These are phyloP conservation scores for Rosa chinensis DNA, from an alignment of 306 rosid genomes.

Conservation along the genomic window DNA sequence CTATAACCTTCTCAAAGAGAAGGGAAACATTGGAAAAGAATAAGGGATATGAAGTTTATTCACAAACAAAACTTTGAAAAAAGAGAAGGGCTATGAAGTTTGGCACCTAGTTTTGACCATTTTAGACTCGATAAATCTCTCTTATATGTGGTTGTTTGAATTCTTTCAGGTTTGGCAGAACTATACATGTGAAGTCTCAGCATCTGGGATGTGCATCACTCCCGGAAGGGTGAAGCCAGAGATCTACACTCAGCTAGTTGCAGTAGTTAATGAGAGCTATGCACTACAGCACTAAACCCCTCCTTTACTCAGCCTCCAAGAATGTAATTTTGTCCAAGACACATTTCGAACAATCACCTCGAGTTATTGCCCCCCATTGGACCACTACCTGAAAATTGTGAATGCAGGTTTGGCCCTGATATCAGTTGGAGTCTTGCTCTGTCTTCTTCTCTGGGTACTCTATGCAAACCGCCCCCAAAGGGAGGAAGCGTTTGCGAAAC, in stretches of 20 bases:
- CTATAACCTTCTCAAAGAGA: background rate
- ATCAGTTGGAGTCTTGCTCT: slow-evolving; percentile 84
- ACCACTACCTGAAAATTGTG: slow-evolving; percentile 61
- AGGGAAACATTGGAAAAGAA: background rate
- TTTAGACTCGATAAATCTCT: background rate
- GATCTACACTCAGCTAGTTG: slow-evolving; percentile 62
- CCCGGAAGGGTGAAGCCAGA: slow-evolving; percentile 79
- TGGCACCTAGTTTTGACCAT: background rate
- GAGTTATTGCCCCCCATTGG: slow-evolving; percentile 73
- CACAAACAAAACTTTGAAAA: background rate
- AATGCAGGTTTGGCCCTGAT: slow-evolving; percentile 79
- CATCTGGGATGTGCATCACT: slow-evolving; percentile 55
- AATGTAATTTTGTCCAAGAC: slow-evolving; percentile 89
- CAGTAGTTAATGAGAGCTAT: slow-evolving; percentile 84
- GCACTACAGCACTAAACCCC: slow-evolving; percentile 93
- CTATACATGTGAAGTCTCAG: slow-evolving; percentile 64
- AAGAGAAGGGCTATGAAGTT: background rate
- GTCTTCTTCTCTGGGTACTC: slow-evolving; percentile 91
- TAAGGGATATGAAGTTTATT: background rate
- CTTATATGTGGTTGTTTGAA: slow-evolving; percentile 15
- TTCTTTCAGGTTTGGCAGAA: slow-evolving; percentile 78
- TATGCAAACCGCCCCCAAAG: slow-evolving; percentile 90
- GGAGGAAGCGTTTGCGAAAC: slow-evolving; percentile 73
- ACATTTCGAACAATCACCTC: slow-evolving; percentile 73
- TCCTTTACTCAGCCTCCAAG: slow-evolving; percentile 73